Evolutionary conservation across 2,329 filamentous ascomycete species (phyloP).

Genomic region (Aspergillus chevalieri): DNA sequence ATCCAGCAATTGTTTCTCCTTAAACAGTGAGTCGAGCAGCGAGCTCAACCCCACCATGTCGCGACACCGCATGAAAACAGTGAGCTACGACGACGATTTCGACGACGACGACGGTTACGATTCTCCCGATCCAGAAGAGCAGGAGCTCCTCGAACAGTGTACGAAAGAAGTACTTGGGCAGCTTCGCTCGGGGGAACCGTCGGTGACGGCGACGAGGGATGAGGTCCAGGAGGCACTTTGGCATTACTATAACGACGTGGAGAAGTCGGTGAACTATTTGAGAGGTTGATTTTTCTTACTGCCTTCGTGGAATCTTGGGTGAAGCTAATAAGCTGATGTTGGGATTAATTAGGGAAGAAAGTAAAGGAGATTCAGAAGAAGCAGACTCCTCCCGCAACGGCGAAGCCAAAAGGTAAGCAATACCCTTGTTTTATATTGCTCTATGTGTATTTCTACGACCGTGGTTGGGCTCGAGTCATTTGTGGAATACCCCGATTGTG

Average conservation of each 20-base stretch:
- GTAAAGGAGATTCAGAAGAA: constrained; percentile 32
- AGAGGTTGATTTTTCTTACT: constrained; percentile 48
- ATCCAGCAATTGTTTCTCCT: no score
- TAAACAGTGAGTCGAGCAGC: no score
- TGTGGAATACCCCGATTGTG: neutral
- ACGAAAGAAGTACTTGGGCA: constrained; percentile 60
- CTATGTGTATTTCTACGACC: constrained; percentile 6
- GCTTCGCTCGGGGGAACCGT: constrained; percentile 55
- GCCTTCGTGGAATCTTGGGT: neutral
- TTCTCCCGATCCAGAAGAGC: constrained; percentile 38
- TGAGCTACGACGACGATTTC: constrained; percentile 36
- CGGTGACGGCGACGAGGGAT: constrained; percentile 55
- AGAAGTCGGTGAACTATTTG: constrained; percentile 76
- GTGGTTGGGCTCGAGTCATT: constrained; percentile 26
- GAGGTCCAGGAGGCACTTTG: constrained; percentile 87
- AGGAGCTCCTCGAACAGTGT: constrained; percentile 57
- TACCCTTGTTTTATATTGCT: constrained; percentile 7
- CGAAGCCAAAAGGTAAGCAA: constrained; percentile 24
- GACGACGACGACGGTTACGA: constrained; percentile 37
- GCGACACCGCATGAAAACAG: constrained; percentile 40
- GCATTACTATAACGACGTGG: constrained; percentile 93
- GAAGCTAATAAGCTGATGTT: neutral
- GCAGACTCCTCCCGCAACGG: constrained; percentile 15
- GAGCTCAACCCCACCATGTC: constrained; percentile 30
- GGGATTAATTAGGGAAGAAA: constrained; percentile 23